Evolutionary conservation across 371 early-diverging fungal genomes (phyloP), one percentile per base, ranked within the genome.

Genomic region (Rhizopus sp.): DNA sequence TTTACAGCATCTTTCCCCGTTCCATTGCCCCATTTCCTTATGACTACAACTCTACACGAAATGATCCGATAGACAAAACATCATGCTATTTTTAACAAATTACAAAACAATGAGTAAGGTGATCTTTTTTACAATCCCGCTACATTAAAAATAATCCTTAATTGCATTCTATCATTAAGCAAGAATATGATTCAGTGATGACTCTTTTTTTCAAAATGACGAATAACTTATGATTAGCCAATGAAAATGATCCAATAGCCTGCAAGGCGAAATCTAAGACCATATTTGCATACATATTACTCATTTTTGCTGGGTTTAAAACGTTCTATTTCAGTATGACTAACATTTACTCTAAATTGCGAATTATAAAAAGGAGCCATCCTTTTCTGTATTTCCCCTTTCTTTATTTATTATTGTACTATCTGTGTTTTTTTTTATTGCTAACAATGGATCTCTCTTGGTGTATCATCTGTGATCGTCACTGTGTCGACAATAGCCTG

Each of bases 351-450:
- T 46, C 29, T 17, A 29, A 29, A 7, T 23, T 9, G 29, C 6
- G 30, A 46, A 23, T 2, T 46, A 46, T 46, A 46, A 46, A 42
- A 29, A 46, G 30, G 46, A 29, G 29, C 46, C 42, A 1, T n/a
- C 15, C 4, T 16, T 42, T 29, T 12, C 29, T n/a, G 7, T 23
- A 7, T 46, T 29, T 92, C 92, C 94, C 10, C 85, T 93, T 93
- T 41, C 81, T 95, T 30, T 93, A 23, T 45, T 45, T 46, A 23
- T 29, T 3, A 29, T n/a, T 29, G 3, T 46, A 29, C 23, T 93
- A 68, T 82, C 96, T 13, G 96, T 96, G 77, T 97, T 96, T 68
- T 97, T 96, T 68, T 94, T 23, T 23, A 23, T 23, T 23, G 23
- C 96, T n/a, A 15, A 60, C 41, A 33, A 68, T 68, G 69, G 56